phyloP scores from a whole-genome alignment of 371 early-diverging fungal species.

The Zychaea mexicana region DNA sequence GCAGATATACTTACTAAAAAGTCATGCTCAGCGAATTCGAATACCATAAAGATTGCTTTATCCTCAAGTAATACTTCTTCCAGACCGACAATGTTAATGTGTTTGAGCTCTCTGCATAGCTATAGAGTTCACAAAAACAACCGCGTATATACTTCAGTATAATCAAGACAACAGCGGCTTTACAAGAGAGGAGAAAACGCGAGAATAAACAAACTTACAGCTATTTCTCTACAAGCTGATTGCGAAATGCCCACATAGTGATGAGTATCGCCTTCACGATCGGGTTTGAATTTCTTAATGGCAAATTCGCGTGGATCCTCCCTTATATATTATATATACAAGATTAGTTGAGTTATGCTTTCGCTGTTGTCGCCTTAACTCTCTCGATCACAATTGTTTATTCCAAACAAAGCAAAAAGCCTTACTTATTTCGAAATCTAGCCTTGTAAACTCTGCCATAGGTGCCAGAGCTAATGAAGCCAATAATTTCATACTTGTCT shows the following conservation, averaged over 20 bases:
- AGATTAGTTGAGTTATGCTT: too few species aligned
- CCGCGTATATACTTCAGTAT: background rate
- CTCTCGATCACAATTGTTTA: too few species aligned
- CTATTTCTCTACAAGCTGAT: conserved; percentile 93
- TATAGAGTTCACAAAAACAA: conserved; percentile 15
- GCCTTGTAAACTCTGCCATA: conserved; percentile 96
- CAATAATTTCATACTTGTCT: conserved; percentile 83
- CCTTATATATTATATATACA: too few species aligned
- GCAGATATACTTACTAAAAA: conserved; percentile 70
- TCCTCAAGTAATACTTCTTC: conserved; percentile 90
- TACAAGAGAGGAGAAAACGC: too few species aligned
- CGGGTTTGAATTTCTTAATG: conserved; percentile 95
- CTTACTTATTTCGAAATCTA: conserved; percentile 64
- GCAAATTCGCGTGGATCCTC: conserved; percentile 71
- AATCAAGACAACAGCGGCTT: too few species aligned
- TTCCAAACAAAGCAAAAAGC: too few species aligned
- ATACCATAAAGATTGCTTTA: conserved; percentile 92
- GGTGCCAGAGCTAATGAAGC: conserved; percentile 92
- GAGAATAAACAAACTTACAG: conserved; percentile 44
- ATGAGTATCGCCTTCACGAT: conserved; percentile 86
- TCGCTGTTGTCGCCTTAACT: too few species aligned
- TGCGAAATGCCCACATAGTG: conserved; percentile 89
- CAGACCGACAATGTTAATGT: conserved; percentile 83
- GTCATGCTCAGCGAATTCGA: conserved; percentile 95
- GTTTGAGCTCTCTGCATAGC: conserved; percentile 87